Base-by-base conservation (phyloP, 208 protist species). In the Lotmaria passim region DNA sequence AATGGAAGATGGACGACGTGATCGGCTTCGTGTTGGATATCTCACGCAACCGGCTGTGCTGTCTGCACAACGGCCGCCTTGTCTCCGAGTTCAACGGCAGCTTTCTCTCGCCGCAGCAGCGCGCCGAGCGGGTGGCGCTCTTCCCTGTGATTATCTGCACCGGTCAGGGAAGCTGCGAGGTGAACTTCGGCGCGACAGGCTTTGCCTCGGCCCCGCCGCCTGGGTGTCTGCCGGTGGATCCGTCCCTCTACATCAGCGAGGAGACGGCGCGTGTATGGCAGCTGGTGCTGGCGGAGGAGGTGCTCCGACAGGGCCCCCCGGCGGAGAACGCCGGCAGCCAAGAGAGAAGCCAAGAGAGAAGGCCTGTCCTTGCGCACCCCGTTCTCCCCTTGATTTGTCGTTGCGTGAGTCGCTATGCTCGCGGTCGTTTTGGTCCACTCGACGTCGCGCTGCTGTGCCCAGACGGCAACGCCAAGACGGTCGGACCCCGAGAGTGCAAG, bases 1-100 rank as follows among this genome's bases (percentile, higher is more conserved):
- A 84, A 69, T 96, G 90, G 91, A 93, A 93, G 62, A 38, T 66
- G 0, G 78, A 91, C 55, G 94, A 97, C 69, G 82, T 93, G 50
- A 73, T 96, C 50, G 94, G 94, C 14, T 70, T 96, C 33, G 34
- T 95, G 36, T 59, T 96, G 4, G 94, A 97, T 71, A 62, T 96
- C 23, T 70, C 83, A 30, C 68, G 73, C 14, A 82, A 83, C 51
- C 82, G 80, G 1, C 53, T 97, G 3, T 73, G 58, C 24, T 95
- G 81, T 55, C 52, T 85, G 23, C 85, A 92, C 71, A 93, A 97
- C 61, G 92, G 81, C 38, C 79, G 78, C 33, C 83, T 87, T 57
- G 78, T 91, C 26, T 81, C 83, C 58, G 58, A 80, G 28, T 93
- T 93, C 67, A 65, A 61, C 68, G 81, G 88, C 17, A 67, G 59